Base-by-base conservation (phyloP, 2,329 filamentous ascomycete species). In the Lasiodiplodia sp. region DNA sequence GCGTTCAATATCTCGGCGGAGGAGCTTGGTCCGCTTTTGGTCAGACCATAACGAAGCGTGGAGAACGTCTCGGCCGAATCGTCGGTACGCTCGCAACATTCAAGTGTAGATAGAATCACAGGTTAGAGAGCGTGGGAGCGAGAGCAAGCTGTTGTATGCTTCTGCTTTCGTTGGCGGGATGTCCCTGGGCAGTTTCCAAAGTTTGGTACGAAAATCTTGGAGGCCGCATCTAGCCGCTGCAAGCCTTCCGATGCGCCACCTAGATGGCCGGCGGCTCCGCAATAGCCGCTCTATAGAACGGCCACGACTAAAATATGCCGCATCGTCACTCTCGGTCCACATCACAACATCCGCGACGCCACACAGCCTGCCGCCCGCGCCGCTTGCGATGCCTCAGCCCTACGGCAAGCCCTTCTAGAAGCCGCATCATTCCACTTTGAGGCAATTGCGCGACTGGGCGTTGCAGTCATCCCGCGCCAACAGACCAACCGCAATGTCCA, bases 381-480 rank as follows among this genome's bases (percentile, higher is more conserved):
- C 60, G 44, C 47, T 52, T 28, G 28, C 44, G 11, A 52, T 25
- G n/a, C 28, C 12, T 52, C 63, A 66, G 63, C 63, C 63, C 63
- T 66, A 56, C 25, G 44, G 23, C 18, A n/a, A 12, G 28, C 18
- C 47, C 47, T 66, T 66, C 63, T 66, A 66, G 63, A 66, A 66
- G 63, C 63, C 52, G 16, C 51, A 44, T 47, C 63, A 31, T 44
- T 34, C 52, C 63, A 44, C 63, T 21, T 47, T 7, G 4, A 38
- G 60, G 28, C 44, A 38, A 25, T 38, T 18, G 31, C n/a, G 60
- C 60, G 47, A 14, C 44, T 64, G n/a, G n/a, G n/a, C 31, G 40
- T 49, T 34, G 49, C 31, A 31, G 18, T 23, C 63, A 66, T 47
- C 63, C 63, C 51, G 21, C 51, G 62, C 62, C 23, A 16, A 12